Conservation (phyloP, 495 filamentous ascomycete species). For the Sabuloglossum arenarium region DNA sequence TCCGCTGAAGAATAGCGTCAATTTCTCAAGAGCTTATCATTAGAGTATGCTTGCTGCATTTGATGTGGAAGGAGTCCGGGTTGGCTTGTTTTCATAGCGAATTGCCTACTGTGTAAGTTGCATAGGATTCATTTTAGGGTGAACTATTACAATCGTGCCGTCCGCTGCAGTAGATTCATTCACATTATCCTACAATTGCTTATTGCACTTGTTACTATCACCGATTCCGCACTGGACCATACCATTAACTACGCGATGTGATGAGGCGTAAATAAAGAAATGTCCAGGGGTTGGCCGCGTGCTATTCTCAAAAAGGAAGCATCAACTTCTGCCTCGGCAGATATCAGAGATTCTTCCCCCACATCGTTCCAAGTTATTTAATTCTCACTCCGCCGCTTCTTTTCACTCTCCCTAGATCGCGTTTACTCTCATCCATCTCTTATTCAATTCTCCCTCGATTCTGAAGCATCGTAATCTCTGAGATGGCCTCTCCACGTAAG, state of each 20-base stretch:
- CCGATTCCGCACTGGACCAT: too few species aligned
- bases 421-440: background rate
- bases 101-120: background rate
- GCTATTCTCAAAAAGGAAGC: too few species aligned
- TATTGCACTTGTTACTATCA: too few species aligned
- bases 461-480: slow-evolving; percentile 16
- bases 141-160: too few species aligned
- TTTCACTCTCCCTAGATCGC: too few species aligned
- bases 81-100: background rate
- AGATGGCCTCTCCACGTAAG: slow-evolving; percentile 71
- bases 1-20: background rate
- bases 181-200: too few species aligned
- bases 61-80: background rate
- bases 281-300: too few species aligned
- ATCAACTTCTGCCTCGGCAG: too few species aligned
- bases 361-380: background rate
- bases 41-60: background rate
- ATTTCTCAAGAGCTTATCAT: background rate
- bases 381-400: background rate
- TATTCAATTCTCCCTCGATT: background rate
- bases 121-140: background rate
- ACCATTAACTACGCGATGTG: too few species aligned
- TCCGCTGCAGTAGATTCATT: too few species aligned
- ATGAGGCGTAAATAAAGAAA: too few species aligned
- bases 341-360: too few species aligned